Evolutionary conservation across 2,329 filamentous ascomycete species (phyloP), one percentile per base, ranked within the genome.

Genomic region (Gaeumannomyces tritici): DNA sequence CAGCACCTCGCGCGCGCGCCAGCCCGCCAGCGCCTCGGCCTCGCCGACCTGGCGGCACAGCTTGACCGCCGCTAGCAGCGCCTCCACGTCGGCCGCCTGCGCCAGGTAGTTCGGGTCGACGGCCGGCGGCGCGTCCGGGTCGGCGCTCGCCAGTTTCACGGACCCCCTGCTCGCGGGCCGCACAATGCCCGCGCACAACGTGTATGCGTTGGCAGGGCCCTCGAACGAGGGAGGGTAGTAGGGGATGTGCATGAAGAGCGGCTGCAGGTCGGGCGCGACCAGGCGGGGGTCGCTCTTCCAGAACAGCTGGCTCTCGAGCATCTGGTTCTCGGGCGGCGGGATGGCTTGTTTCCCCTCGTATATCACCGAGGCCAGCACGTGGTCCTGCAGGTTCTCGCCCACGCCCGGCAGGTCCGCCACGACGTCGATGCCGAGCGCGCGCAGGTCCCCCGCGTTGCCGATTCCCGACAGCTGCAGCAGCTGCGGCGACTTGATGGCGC

Each of bases 401-500:
- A 78, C 76, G 33, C 71, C 68, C 1, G 73, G 71, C 26, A 70
- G 69, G 51, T 77, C 69, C 6, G 73, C 67, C 6, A 76, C 62
- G 2, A 73, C 64, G 75, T 75, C 72, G 62, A 79, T 76, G 8
- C 67, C 67, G 42, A 74, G 72, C 59, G 71, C 69, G n/a, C 72
- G 64, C 1, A 83, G 71, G 56, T 80, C 74, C 0, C 64, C 65
- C 1, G 70, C 69, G 0, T 79, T 79, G 0, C 81, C 81, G 54
- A 77, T 63, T 2, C 81, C 81, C 2, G 76, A 79, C 8, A 78
- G 69, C 65, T 80, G 74, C 7, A 81, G 72, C 28, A 81, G 67
- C 24, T 74, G 71, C 4, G 79, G 77, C 0, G 74, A 73, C 61
- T 78, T 73, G 64, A 80, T 71, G 0, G 73, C 68, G 2, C 79